Evolutionary conservation across 2,329 filamentous ascomycete genomes (phyloP), one percentile per base, ranked within the genome.

Genomic region (Aureobasidium leucospermi): DNA sequence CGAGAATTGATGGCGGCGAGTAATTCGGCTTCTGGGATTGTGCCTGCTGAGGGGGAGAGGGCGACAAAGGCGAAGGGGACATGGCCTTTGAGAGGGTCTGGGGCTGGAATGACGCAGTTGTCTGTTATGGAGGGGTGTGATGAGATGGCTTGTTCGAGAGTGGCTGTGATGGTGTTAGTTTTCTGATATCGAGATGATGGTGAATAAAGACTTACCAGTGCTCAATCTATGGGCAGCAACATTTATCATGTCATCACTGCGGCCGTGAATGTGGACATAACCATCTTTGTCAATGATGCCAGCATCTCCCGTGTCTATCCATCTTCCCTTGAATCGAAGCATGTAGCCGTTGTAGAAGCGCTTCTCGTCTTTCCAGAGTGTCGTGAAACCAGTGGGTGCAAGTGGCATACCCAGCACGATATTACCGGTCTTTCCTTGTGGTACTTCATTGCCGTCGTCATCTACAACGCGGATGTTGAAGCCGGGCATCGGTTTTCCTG

Each of bases 161-260:
- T 83, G 52, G 90, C 89, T 89, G 64, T 29, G 1, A 29, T 3
- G 16, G 10, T 28, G 39, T 56, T 9, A 45, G 19, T 34, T n/a
- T 46, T 23, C n/a, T 36, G 41, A 29, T 36, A 19, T 23, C 11
- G 23, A 28, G 4, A 6, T 8, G 11, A 9, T 28, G 6, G 15
- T 4, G 9, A n/a, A 38, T 31, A 45, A 43, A 3, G 28, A 72
- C 79, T 67, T 78, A 88, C 88, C 90, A 10, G 91, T 96, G 63
- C 88, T 93, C 62, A 96, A 86, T 13, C 92, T 84, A 75, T 96
- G 92, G 5, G 92, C 91, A 42, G 91, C 92, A n/a, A 96, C 92
- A 69, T 96, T 96, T 69, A 96, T 91, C 61, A 96, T 87, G 71
- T 96, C 92, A 75, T 96, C 92, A 34, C 80, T 80, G 57, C 84